Evolutionary conservation across 805 yeast genomes (phyloP).

Genomic region (Candida methanosorbosa): DNA sequence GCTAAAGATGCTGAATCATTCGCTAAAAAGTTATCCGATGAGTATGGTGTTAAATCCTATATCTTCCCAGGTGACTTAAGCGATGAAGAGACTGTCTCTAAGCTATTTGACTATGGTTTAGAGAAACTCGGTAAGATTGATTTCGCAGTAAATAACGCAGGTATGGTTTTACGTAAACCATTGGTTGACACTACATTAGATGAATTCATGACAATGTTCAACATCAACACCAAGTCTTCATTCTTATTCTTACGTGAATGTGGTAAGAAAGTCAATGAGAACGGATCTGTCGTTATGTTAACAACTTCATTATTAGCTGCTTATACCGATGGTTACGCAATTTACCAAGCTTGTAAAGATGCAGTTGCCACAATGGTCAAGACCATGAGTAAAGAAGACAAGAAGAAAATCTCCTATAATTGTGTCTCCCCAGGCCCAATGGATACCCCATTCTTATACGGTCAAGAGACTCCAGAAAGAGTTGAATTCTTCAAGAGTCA

Average conservation of each 20-base stretch:
- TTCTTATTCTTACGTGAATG: conserved; percentile 55
- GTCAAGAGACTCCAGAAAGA: conserved; percentile 45
- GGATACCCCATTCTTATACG: conserved; percentile 60
- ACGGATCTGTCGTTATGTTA: conserved; percentile 46
- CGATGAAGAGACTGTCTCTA: conserved; percentile 30
- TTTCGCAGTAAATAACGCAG: conserved; percentile 61
- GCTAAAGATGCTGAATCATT: conserved; percentile 27
- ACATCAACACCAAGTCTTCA: conserved; percentile 49
- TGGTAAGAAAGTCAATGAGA: conserved; percentile 37
- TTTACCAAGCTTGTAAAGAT: conserved; percentile 50
- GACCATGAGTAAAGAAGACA: conserved; percentile 46
- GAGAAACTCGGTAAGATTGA: conserved; percentile 42
- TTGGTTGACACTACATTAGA: conserved; percentile 40
- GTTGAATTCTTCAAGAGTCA: conserved; percentile 48
- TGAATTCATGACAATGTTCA: conserved; percentile 48
- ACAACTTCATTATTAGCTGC: conserved; percentile 64
- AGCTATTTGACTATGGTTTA: conserved; percentile 38
- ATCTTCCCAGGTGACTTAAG: conserved; percentile 34
- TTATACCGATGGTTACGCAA: conserved; percentile 42
- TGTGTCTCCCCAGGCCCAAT: conserved; percentile 60
- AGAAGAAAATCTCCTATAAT: conserved; percentile 40
- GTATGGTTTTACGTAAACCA: conserved; percentile 58
- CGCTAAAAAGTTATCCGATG: conserved; percentile 25
- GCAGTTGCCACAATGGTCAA: conserved; percentile 47
- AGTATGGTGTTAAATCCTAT: conserved; percentile 33